phyloP scores from a whole-genome alignment of 257 asterid species.

The Capsicum baccatum region DNA sequence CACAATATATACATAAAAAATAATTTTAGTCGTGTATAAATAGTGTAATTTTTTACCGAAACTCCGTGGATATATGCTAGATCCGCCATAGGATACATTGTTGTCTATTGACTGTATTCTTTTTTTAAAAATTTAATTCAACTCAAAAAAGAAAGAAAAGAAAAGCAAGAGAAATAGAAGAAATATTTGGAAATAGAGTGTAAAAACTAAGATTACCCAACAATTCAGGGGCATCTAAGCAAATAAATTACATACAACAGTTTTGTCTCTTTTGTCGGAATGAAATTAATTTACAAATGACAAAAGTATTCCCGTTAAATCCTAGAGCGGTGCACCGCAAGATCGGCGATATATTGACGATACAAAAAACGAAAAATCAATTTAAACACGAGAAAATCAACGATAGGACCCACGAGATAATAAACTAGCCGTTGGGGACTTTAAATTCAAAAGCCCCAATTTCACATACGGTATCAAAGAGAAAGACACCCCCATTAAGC shows the following conservation, averaged over 20 bases:
- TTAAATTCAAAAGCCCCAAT: slow-evolving; percentile 45
- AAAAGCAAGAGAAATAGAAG: neutral
- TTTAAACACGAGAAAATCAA: slow-evolving; percentile 7
- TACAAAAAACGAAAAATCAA: neutral
- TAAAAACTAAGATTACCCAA: neutral
- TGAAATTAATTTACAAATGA: slow-evolving; percentile 27
- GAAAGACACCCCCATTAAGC: slow-evolving; percentile 13
- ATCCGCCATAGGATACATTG: too few relatives aligned
- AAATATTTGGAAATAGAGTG: neutral
- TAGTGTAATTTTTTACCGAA: too few relatives aligned
- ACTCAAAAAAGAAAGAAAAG: neutral
- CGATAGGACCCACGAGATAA: slow-evolving; percentile 38
- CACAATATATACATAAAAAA: too few relatives aligned
- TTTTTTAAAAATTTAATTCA: too few relatives aligned
- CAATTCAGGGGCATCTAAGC: neutral
- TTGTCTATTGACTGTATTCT: too few relatives aligned
- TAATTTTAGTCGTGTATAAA: too few relatives aligned
- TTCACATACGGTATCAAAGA: slow-evolving; percentile 26
- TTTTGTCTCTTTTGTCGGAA: slow-evolving; percentile 27
- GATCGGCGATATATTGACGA: slow-evolving; percentile 41
- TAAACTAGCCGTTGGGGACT: slow-evolving; percentile 63
- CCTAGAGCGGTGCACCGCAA: slow-evolving; percentile 18
- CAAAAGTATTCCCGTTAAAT: neutral
- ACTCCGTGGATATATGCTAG: too few relatives aligned
- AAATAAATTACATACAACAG: slow-evolving; percentile 6